phyloP scores from a whole-genome alignment of 495 filamentous ascomycete species.

The Glutinoglossum americanum region DNA sequence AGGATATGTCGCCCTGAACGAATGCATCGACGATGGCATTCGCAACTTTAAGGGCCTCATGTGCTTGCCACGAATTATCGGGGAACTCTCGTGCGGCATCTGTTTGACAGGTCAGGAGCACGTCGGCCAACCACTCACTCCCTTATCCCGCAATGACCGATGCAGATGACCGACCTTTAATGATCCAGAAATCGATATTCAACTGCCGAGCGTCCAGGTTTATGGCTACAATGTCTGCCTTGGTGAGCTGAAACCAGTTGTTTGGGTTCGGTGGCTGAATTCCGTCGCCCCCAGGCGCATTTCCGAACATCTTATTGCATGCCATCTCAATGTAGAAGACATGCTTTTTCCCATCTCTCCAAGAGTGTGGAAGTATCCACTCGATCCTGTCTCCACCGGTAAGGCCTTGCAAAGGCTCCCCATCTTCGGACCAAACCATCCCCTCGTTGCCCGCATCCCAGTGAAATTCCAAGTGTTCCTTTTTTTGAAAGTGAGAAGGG shows the following conservation, averaged over 20 bases:
- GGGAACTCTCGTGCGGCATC: conserved; percentile 20
- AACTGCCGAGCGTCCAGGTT: conserved; percentile 68
- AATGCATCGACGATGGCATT: conserved; percentile 82
- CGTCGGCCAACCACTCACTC: neutral
- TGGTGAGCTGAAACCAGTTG: conserved; percentile 49
- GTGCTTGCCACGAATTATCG: conserved; percentile 35
- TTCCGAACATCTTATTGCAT: conserved; percentile 97
- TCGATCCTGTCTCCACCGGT: conserved; percentile 78
- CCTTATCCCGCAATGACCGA: neutral
- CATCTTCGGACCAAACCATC: conserved; percentile 72
- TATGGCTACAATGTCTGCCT: conserved; percentile 73
- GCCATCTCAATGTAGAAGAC: conserved; percentile 93
- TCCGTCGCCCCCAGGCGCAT: conserved; percentile 59
- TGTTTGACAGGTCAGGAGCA: neutral
- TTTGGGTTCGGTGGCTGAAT: conserved; percentile 80
- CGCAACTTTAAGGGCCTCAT: conserved; percentile 59
- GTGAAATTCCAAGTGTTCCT: conserved; percentile 70
- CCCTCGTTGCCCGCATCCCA: conserved; percentile 92
- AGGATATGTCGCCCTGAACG: conserved; percentile 53
- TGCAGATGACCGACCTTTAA: conserved; percentile 28
- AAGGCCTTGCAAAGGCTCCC: conserved; percentile 73
- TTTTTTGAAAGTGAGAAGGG: conserved; percentile 44
- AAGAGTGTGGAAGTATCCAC: conserved; percentile 70
- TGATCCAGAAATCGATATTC: conserved; percentile 86
- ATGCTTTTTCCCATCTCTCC: conserved; percentile 66